Percentiles rank a stretch among this genome's conserved stretches.
Conservation (phyloP, 176 grass and related monocot genomes). For the Oryza meyeriana region DNA sequence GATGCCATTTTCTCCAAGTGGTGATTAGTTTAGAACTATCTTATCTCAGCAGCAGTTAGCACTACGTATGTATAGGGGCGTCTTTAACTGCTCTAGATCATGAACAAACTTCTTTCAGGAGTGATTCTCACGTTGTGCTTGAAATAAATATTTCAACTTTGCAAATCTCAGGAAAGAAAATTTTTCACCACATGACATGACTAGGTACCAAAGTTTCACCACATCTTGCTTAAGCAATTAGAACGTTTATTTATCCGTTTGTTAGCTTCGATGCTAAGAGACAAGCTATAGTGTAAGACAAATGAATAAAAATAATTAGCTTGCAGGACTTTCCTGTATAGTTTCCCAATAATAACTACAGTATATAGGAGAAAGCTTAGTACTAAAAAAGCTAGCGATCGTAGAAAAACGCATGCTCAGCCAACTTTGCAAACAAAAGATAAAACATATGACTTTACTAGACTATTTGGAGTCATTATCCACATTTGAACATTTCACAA, state of each 20-base stretch:
- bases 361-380: neutral
- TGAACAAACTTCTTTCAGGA: neutral
- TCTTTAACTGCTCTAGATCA: neutral
- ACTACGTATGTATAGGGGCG: neutral
- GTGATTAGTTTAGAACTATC: neutral
- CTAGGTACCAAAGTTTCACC: neutral
- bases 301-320: neutral
- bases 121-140: slow-evolving; percentile 13
- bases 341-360: neutral
- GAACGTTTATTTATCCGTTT: neutral
- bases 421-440: slow-evolving; percentile 13
- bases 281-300: neutral
- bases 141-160: neutral
- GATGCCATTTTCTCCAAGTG: neutral
- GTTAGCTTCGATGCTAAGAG: neutral
- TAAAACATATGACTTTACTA: slow-evolving; percentile 17
- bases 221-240: neutral
- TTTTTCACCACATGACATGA: neutral
- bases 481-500: neutral
- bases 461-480: slow-evolving; percentile 12
- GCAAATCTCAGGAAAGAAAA: too few species aligned
- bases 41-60: slow-evolving; percentile 2
- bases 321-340: neutral
- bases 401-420: slow-evolving; percentile 18
- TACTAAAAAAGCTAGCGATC: slow-evolving; percentile 2